phyloP scores from a whole-genome alignment of 257 asterid species.

The Nicotiana tomentosiformis region DNA sequence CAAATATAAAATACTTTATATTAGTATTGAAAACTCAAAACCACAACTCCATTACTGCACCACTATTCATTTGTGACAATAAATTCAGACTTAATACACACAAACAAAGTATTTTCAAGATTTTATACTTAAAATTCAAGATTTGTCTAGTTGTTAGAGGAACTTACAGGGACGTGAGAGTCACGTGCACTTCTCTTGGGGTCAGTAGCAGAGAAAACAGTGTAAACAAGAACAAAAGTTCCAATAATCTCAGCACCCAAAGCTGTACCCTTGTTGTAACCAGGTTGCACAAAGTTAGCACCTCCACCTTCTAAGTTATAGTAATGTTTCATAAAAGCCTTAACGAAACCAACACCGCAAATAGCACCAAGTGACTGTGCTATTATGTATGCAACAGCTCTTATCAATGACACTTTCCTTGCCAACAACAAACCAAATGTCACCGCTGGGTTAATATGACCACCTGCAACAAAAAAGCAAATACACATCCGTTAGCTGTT shows the following conservation, averaged over 20 bases:
- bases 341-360: conserved; percentile 20
- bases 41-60: not conserved
- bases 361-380: conserved; percentile 19
- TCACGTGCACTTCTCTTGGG: not conserved
- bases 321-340: conserved; percentile 9
- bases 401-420: conserved; percentile 15
- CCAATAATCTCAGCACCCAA: conserved; percentile 11
- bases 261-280: conserved; percentile 1
- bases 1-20: not conserved
- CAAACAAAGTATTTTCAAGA: not conserved
- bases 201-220: conserved; percentile 4
- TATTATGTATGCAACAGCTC: conserved; percentile 13
- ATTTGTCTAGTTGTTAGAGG: not conserved
- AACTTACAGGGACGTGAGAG: conserved; percentile 8
- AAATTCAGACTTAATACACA: not conserved
- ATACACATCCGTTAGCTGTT: not conserved
- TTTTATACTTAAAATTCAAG: not conserved
- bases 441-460: conserved; percentile 19
- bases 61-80: not conserved
- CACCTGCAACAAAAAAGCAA: not conserved
- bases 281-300: not conserved
- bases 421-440: conserved; percentile 19
- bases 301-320: not conserved
- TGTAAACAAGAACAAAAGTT: conserved; percentile 9
- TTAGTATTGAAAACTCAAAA: not conserved